Evolutionary conservation across 1,139 yeast genomes (phyloP), one percentile per base, ranked within the genome.

Genomic region (Taphrina flavorubra): DNA sequence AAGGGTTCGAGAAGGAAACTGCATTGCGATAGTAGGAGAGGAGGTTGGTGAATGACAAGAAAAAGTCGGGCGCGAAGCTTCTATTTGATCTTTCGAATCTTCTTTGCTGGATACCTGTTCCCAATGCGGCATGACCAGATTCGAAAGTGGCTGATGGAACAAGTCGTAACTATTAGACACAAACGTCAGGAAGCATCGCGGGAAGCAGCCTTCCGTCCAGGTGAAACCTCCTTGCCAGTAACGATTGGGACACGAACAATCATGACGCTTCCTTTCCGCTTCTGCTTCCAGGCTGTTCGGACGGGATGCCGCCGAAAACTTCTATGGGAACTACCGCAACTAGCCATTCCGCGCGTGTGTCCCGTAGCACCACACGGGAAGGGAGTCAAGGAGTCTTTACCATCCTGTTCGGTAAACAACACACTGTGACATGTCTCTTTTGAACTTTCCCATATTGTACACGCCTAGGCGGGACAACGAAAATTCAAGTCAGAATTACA

Each of bases 21-120:
- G 36, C 60, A 39, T 56, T 47, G 39, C 20, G 60, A 39, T 20
- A 25, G 42, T 58, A 31, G 46, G 53, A 58, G 53, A 58, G 31
- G 62, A 58, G 62, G 62, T 58, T 58, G 62, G 62, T 58, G 58
- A 53, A 36, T 36, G 13, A 20, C 36, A 53, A 53, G 58, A 37
- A 49, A 25, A 8, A 25, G 53, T 49, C 53, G 7, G 53, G 53
- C 36, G 36, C 10, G 53, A 49, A 49, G 36, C 36, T 49, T 49
- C 53, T 49, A 49, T 49, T 20, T 49, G 53, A 49, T 31, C 40
- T 36, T 53, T 53, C 58, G 42, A 53, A 53, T 31, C 40, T 53
- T 53, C 58, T 36, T 2, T 53, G 58, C 58, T 53, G 58, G 42
- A 34, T 31, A 13, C 25, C 18, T 18, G 20, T n/a, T 53, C 58